These are phyloP conservation scores for Digitaria exilis DNA, from an alignment of 202 grass and related monocot genomes.

Conservation along the genomic window DNA sequence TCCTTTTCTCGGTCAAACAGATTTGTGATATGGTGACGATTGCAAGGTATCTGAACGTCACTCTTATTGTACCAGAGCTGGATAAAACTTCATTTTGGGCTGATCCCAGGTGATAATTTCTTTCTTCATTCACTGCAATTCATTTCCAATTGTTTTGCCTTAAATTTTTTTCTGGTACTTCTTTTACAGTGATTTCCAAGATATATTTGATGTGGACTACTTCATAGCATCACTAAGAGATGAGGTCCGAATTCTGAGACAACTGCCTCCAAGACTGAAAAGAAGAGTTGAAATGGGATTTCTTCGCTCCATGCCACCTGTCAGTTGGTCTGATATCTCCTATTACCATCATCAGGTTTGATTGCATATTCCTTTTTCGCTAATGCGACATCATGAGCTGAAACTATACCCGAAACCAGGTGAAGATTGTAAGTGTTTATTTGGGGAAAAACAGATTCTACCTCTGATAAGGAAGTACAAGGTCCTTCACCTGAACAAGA, in stretches of 20 bases:
- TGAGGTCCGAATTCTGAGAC: conserved; percentile 90
- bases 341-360: conserved; percentile 86
- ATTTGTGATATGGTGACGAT: conserved; percentile 99
- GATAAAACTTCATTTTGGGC: conserved; percentile 97
- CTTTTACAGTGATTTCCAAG: conserved; percentile 77
- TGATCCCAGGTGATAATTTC: conserved; percentile 75
- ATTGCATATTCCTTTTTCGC: conserved; percentile 11
- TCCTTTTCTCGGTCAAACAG: conserved; percentile 42
- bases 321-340: conserved; percentile 94
- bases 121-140: background rate
- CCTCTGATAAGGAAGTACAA: conserved; percentile 87
- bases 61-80: conserved; percentile 86
- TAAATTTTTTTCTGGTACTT: conserved; percentile 24
- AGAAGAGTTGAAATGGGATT: conserved; percentile 70
- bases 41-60: conserved; percentile 89
- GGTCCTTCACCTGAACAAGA: conserved; percentile 87
- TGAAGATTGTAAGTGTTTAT: conserved; percentile 51
- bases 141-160: background rate
- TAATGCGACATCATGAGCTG: conserved; percentile 37
- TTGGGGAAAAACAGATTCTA: conserved; percentile 77
- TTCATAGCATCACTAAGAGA: conserved; percentile 90
- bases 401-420: conserved; percentile 28
- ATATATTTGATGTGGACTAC: conserved; percentile 97
- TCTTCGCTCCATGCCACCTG: conserved; percentile 76
- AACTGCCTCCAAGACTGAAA: conserved; percentile 79